phyloP scores from a whole-genome alignment of 225 moss, liverwort and hornwort species.

The Sphagnum tenellum region DNA sequence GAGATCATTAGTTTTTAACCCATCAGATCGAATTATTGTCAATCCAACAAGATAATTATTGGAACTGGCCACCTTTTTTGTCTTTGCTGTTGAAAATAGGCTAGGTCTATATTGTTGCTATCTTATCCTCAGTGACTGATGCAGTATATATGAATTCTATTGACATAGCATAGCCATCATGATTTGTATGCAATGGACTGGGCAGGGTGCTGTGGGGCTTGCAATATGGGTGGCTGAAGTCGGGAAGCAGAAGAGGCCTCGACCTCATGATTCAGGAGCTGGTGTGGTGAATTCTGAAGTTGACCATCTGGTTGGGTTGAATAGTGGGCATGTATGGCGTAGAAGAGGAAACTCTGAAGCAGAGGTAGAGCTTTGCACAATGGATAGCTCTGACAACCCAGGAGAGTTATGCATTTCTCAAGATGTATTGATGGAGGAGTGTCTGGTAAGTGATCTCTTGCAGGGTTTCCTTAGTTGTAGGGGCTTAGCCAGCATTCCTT shows the following conservation, averaged over 20 bases:
- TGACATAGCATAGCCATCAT: background rate
- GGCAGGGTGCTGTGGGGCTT: conserved; percentile 86
- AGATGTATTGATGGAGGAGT: conserved; percentile 36
- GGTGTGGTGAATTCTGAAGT: conserved; percentile 11
- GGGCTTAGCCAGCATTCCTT: too few species aligned
- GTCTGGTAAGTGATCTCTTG: conserved; percentile 15
- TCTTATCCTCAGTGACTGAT: background rate
- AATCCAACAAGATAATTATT: too few species aligned
- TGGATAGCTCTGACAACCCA: conserved; percentile 24
- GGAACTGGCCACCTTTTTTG: too few species aligned
- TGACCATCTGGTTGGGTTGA: background rate
- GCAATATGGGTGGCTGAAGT: conserved; percentile 95
- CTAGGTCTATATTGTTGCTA: too few species aligned
- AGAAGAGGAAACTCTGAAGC: conserved; percentile 31
- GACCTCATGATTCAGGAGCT: conserved; percentile 10
- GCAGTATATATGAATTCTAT: background rate
- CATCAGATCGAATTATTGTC: too few species aligned
- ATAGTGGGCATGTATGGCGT: conserved; percentile 55
- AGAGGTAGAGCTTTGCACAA: conserved; percentile 59
- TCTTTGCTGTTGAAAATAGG: too few species aligned
- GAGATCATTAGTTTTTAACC: too few species aligned
- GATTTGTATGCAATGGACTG: background rate
- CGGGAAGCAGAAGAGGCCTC: conserved; percentile 52
- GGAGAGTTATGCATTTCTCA: conserved; percentile 19
- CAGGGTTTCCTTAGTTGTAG: background rate